Evolutionary conservation across 177 flowering plant species (phyloP).

Genomic region (Vitis hybrid): DNA sequence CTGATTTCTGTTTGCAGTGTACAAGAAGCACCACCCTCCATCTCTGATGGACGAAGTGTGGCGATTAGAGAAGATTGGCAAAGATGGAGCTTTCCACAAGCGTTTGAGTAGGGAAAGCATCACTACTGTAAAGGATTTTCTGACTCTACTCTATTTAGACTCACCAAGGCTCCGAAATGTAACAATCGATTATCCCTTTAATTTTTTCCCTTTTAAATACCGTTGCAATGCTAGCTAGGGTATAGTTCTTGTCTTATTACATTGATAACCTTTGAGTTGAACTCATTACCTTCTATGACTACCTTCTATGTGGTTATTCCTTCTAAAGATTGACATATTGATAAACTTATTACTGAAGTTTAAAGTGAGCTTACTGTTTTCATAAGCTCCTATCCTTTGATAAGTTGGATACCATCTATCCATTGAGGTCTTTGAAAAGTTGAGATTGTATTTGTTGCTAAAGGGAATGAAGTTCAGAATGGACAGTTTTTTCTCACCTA

Average conservation of each 20-base stretch:
- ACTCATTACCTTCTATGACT: not conserved
- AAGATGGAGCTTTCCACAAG: conserved; percentile 96
- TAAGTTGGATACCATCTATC: not conserved
- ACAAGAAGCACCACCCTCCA: conserved; percentile 98
- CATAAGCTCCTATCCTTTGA: not conserved
- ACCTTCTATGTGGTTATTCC: not conserved
- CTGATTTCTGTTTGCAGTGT: conserved; percentile 59
- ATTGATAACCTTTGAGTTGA: not conserved
- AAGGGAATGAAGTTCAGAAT: not conserved
- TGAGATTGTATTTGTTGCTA: not conserved
- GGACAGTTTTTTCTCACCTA: not conserved
- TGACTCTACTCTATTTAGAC: conserved; percentile 53
- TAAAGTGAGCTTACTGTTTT: not conserved
- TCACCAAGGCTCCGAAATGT: conserved; percentile 79
- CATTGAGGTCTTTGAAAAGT: not conserved
- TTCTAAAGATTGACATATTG: not conserved
- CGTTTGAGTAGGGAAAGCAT: conserved; percentile 72
- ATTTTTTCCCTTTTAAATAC: not conserved
- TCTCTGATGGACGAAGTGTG: conserved; percentile 86
- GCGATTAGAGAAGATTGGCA: conserved; percentile 96
- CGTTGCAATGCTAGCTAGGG: not conserved
- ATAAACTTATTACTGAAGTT: not conserved
- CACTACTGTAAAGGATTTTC: conserved; percentile 79
- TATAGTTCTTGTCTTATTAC: not conserved
- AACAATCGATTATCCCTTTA: conserved; percentile 1